phyloP scores from a whole-genome alignment of 2,329 filamentous ascomycete species.

The Bipolaris cookei region DNA sequence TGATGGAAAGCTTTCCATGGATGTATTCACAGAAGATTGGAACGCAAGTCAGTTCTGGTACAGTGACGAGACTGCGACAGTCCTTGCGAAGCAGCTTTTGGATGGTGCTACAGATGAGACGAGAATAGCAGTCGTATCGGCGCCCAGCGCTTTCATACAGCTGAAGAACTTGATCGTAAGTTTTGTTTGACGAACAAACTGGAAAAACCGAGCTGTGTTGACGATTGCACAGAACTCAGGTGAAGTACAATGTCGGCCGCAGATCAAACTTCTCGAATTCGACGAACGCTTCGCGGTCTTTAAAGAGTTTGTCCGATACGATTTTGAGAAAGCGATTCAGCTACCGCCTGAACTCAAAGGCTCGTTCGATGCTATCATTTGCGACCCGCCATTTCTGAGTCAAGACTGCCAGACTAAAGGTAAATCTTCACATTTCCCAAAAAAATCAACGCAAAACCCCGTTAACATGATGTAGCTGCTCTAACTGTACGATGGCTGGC shows the following conservation, averaged over 20 bases:
- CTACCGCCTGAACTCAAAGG: conserved; percentile 69
- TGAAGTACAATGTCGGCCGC: conserved; percentile 54
- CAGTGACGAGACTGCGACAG: conserved; percentile 71
- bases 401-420: conserved; percentile 82
- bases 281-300: conserved; percentile 77
- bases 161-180: conserved; percentile 72
- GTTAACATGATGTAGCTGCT: conserved; percentile 61
- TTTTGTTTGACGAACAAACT: not conserved
- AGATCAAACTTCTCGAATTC: conserved; percentile 72
- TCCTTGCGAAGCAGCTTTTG: conserved; percentile 70
- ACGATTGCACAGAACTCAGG: conserved; percentile 34
- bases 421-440: conserved; percentile 37
- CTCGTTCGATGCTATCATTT: conserved; percentile 71
- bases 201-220: not conserved
- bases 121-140: conserved; percentile 72
- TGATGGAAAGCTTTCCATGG: conserved; percentile 63
- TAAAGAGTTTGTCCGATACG: conserved; percentile 75
- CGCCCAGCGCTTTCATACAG: conserved; percentile 78
- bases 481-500: conserved; percentile 77
- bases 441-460: not conserved
- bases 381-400: conserved; percentile 80
- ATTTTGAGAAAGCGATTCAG: conserved; percentile 72
- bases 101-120: conserved; percentile 63
- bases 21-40: conserved; percentile 80
- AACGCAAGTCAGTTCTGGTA: conserved; percentile 87